phyloP scores from a whole-genome alignment of 2,329 filamentous ascomycete species.

The Ophiosphaerella korrae region DNA sequence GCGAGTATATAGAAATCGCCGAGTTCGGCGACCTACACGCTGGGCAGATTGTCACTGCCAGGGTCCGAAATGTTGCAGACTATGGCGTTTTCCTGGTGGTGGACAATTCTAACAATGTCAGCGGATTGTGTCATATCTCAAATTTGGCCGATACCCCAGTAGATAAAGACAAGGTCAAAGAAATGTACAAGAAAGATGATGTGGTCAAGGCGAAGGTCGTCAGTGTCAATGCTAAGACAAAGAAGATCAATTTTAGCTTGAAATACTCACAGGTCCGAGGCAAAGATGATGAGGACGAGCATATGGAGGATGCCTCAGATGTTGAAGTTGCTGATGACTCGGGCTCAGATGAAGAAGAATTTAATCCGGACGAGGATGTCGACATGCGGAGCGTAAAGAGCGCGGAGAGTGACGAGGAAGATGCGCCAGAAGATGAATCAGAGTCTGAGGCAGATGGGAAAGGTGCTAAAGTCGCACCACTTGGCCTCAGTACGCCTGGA shows the following conservation, averaged over 20 bases:
- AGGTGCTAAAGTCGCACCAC: constrained; percentile 33
- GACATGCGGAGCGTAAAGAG: constrained; percentile 54
- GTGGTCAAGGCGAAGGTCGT: constrained; percentile 90
- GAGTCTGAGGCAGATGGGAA: constrained; percentile 31
- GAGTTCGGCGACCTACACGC: constrained; percentile 76
- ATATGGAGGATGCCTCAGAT: constrained; percentile 46
- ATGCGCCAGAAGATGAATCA: constrained; percentile 42
- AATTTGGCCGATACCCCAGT: constrained; percentile 87
- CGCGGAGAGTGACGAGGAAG: constrained; percentile 44
- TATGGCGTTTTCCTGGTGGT: constrained; percentile 94
- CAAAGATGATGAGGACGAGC: constrained; percentile 48
- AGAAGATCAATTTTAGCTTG: constrained; percentile 84
- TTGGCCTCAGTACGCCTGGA: constrained; percentile 72
- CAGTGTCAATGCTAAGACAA: constrained; percentile 74
- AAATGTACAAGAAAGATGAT: constrained; percentile 88
- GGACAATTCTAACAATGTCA: constrained; percentile 84
- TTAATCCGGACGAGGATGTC: constrained; percentile 47
- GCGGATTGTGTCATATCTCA: constrained; percentile 88
- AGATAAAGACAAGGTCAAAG: constrained; percentile 84
- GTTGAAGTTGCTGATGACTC: constrained; percentile 29
- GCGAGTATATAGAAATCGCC: constrained; percentile 74
- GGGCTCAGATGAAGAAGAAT: constrained; percentile 51
- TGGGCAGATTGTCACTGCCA: constrained; percentile 85
- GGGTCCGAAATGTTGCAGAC: constrained; percentile 89
- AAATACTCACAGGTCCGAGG: constrained; percentile 89